Evolutionary conservation across 352 stramenopile species (phyloP), one percentile per base, ranked within the genome.

Genomic region (Phytophthora foliorum): DNA sequence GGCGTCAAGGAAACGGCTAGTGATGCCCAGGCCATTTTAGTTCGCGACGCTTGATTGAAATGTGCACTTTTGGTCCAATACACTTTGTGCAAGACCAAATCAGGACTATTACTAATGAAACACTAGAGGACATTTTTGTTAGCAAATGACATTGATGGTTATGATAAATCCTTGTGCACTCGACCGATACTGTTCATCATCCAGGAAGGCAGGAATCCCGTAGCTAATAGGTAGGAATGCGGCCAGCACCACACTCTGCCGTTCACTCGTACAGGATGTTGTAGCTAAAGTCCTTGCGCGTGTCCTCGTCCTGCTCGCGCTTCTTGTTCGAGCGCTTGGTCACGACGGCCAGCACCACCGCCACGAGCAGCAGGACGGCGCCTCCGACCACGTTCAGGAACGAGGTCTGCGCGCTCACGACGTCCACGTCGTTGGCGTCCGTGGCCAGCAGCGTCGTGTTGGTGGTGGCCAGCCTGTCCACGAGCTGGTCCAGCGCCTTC

Each of bases 241-340:
- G 8, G 39, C 38, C 38, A 22, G 36, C 39, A 25, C 41, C 11
- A 49, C 6, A n/a, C n/a, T 14, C 39, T 10, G n/a, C n/a, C 19
- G 10, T 7, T 65, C 52, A 82, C 42, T 75, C 54, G 39, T 77
- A 69, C 49, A 82, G 24, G 27, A 70, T 63, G 9, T 7, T 68
- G 48, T 82, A 82, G 57, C 59, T 59, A 31, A 77, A 80, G 41
- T 72, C 74, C 22, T 69, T 63, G 31, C 58, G 44, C 19, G 42
- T 29, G 42, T 57, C 50, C 10, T 77, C 52, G 19, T 54, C 27
- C 27, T 57, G 22, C 32, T 68, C 29, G 11, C 34, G 34, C 21
- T 71, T 66, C 38, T 52, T 32, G 24, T 36, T 39, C 24, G 67
- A 64, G 2, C 60, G 67, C 21, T 70, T 79, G 34, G 67, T 58